A percentile compares a stretch with the other conserved stretches of the same genome.
Evolutionary conservation across 176 grass and related monocot genomes (phyloP).

Genomic region (Aechmea fasciata): DNA sequence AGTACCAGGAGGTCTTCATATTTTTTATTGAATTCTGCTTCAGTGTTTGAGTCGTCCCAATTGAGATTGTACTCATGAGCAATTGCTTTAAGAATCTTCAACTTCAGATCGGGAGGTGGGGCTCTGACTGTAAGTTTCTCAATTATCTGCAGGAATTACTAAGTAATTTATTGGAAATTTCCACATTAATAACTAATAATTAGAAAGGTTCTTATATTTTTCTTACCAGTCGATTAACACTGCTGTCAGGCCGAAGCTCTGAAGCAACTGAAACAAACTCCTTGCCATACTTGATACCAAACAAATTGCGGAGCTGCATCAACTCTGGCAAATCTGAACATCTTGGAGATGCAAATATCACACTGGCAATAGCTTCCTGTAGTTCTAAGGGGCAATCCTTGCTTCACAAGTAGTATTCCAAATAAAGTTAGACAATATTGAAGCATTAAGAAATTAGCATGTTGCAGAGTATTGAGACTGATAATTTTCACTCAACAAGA

Average conservation of each 20-base stretch:
- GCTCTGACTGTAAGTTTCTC: slow-evolving; percentile 93
- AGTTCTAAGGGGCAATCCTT: slow-evolving; percentile 93
- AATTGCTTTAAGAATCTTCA: slow-evolving; percentile 75
- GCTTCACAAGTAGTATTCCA: slow-evolving; percentile 23
- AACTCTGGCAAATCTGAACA: slow-evolving; percentile 97
- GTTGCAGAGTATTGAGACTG: too few species aligned
- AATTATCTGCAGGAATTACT: slow-evolving; percentile 56
- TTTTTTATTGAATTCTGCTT: slow-evolving; percentile 79
- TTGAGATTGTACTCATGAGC: slow-evolving; percentile 76
- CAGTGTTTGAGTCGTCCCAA: slow-evolving; percentile 81
- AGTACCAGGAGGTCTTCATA: slow-evolving; percentile 90
- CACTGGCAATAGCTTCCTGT: slow-evolving; percentile 71
- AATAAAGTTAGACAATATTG: slow-evolving; percentile 14
- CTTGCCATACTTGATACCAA: slow-evolving; percentile 87
- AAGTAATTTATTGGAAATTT: background rate
- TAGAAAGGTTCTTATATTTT: background rate
- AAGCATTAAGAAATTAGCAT: slow-evolving; percentile 9
- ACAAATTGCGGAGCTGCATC: slow-evolving; percentile 72
- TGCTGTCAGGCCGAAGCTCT: slow-evolving; percentile 74
- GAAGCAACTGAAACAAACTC: slow-evolving; percentile 74
- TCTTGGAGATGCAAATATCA: slow-evolving; percentile 95
- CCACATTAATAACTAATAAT: background rate
- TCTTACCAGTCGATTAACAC: slow-evolving; percentile 90
- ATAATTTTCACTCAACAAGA: too few species aligned
- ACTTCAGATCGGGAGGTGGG: slow-evolving; percentile 69